These are phyloP conservation scores for Metarhizium guizhouense DNA, from an alignment of 2,329 filamentous ascomycete genomes.

Conservation along the genomic window DNA sequence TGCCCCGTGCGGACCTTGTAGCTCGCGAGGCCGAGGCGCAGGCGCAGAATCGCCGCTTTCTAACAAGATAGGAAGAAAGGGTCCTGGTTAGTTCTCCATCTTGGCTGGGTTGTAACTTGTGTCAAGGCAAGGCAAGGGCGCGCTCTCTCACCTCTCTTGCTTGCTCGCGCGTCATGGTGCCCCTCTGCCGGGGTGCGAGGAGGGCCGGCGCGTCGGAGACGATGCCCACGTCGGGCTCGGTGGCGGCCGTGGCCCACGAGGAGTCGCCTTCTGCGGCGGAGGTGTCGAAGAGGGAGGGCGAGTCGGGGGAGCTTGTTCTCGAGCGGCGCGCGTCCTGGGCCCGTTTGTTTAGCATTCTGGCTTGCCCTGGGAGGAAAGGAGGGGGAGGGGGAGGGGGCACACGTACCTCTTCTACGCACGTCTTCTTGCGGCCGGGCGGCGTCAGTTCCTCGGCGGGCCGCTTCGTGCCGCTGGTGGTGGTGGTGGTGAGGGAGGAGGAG, in stretches of 20 bases:
- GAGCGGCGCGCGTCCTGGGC: constrained; percentile 11
- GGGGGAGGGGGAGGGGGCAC: background rate
- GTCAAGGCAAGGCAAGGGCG: no score
- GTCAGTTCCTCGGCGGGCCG: constrained; percentile 14
- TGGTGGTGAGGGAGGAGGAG: constrained; percentile 8
- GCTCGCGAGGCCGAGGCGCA: constrained; percentile 61
- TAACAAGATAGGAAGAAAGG: constrained; percentile 18
- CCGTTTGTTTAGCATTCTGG: background rate
- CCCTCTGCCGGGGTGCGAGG: constrained; percentile 3
- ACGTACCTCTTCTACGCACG: constrained; percentile 24
- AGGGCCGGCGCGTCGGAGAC: constrained; percentile 2
- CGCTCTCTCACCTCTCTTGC: constrained; percentile 34
- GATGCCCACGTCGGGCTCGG: constrained; percentile 33
- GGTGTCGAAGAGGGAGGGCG: constrained; percentile 41
- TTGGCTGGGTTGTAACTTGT: no score
- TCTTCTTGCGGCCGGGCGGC: constrained; percentile 20
- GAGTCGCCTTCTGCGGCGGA: constrained; percentile 38
- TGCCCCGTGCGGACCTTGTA: constrained; percentile 73
- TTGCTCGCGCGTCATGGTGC: constrained; percentile 40
- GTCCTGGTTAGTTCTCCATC: background rate
- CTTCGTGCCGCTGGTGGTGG: constrained; percentile 5
- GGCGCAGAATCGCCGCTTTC: constrained; percentile 56
- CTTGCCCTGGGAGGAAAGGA: no score
- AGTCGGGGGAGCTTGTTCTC: constrained; percentile 28
- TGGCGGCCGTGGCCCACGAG: constrained; percentile 39